These are phyloP conservation scores for Cytidiella melzeri DNA, from an alignment of 768 basidiomycete species.

Conservation along the genomic window DNA sequence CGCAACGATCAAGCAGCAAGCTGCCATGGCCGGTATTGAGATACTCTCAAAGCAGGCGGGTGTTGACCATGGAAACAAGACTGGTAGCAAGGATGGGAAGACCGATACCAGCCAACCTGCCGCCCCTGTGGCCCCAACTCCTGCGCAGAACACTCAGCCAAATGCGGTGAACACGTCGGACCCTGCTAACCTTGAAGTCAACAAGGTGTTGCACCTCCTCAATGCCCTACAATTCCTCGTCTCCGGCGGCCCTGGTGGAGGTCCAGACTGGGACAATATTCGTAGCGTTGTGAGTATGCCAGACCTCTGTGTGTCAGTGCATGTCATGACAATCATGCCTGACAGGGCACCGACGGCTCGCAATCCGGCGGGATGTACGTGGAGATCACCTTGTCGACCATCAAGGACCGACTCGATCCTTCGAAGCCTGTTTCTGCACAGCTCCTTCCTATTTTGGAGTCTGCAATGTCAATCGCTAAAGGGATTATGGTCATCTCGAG, in stretches of 20 bases:
- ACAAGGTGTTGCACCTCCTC: not conserved
- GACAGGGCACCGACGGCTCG: no score
- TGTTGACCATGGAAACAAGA: no score
- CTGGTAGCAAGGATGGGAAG: no score
- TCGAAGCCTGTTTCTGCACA: not conserved
- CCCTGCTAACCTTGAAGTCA: not conserved
- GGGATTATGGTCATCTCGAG: not conserved
- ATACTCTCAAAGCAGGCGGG: not conserved
- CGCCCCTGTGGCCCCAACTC: no score
- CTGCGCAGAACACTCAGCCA: not conserved
- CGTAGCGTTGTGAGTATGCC: not conserved
- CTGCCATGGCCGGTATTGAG: not conserved
- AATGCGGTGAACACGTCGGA: not conserved
- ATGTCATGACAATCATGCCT: no score
- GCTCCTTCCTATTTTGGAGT: not conserved
- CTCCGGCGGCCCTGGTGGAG: not conserved
- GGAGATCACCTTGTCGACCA: not conserved
- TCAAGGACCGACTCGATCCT: not conserved
- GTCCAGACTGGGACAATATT: not conserved
- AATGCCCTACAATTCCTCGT: not conserved
- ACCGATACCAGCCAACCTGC: no score
- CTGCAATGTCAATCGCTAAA: not conserved
- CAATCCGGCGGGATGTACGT: not conserved
- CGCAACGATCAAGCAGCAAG: not conserved
- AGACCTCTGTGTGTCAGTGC: no score